Percentiles rank a stretch among this genome's conserved stretches.
phyloP scores from a whole-genome alignment of 345 rosid genomes.

The Aethionema arabicum region DNA sequence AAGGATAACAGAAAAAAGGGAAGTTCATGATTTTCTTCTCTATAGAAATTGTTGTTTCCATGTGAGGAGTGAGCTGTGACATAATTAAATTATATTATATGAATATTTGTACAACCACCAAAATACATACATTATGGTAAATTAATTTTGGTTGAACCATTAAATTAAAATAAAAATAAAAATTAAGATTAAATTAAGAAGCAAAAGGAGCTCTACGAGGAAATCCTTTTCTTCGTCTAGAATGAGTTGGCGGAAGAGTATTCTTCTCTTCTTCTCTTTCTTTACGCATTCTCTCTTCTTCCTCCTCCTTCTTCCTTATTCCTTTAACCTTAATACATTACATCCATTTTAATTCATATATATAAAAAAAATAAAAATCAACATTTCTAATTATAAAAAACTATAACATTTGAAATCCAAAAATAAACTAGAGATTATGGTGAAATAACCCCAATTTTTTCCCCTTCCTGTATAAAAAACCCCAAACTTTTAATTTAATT shows the following conservation, averaged over 20 bases:
- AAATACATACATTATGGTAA: conserved; percentile 13
- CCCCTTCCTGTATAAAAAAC: too few relatives aligned
- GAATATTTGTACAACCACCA: conserved; percentile 26
- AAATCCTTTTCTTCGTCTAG: conserved; percentile 84
- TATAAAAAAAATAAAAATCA: not conserved
- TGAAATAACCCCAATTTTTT: too few relatives aligned
- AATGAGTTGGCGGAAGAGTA: conserved; percentile 55
- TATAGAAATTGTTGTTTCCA: conserved; percentile 32
- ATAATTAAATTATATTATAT: conserved; percentile 26
- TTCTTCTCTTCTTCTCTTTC: conserved; percentile 43
- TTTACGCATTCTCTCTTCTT: conserved; percentile 63
- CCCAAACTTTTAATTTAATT: too few relatives aligned
- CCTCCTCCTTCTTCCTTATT: conserved; percentile 54
- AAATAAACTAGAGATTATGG: too few relatives aligned
- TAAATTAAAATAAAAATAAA: conserved; percentile 4
- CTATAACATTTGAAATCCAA: too few relatives aligned
- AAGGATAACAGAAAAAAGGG: not conserved
- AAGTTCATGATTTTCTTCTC: conserved; percentile 7
- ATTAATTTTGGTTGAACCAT: conserved; percentile 26
- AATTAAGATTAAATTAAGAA: conserved; percentile 42
- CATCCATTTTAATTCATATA: not conserved
- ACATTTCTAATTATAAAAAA: too few relatives aligned
- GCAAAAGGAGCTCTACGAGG: conserved; percentile 86
- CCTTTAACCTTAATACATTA: conserved; percentile 61
- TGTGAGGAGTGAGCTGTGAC: conserved; percentile 39